Evolutionary conservation across 2,329 filamentous ascomycete species (phyloP).

Genomic region (Hypoxylon sp.): DNA sequence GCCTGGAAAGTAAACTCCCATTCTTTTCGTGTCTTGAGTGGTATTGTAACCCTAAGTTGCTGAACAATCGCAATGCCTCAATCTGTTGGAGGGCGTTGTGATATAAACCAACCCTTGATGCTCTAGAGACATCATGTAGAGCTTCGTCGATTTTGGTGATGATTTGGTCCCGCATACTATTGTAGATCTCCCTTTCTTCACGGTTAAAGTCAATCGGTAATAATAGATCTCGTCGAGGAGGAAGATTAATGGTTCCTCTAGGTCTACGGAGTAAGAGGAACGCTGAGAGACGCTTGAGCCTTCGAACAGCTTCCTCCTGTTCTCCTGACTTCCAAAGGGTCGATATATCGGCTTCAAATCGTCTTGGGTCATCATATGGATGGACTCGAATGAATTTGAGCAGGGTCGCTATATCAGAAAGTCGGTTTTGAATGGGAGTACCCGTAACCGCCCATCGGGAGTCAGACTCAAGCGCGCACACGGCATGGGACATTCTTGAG

Average conservation of each 20-base stretch:
- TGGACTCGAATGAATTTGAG: conserved; percentile 58
- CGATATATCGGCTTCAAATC: neutral
- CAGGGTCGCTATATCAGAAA: conserved; percentile 60
- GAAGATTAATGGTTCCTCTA: conserved; percentile 59
- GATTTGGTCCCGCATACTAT: neutral
- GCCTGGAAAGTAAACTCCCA: neutral
- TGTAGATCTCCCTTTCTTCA: conserved; percentile 4
- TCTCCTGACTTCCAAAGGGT: conserved; percentile 9
- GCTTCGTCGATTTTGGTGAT: conserved; percentile 13
- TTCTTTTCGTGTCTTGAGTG: neutral
- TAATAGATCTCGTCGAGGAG: conserved; percentile 54
- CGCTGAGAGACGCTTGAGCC: conserved; percentile 10
- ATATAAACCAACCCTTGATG: neutral
- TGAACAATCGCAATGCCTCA: conserved; percentile 6
- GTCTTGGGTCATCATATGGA: conserved; percentile 1
- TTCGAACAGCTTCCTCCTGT: conserved; percentile 3
- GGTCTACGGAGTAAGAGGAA: conserved; percentile 21
- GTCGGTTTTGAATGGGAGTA: conserved; percentile 64
- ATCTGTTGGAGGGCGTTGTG: conserved; percentile 13
- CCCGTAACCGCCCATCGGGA: conserved; percentile 65
- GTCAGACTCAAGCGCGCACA: conserved; percentile 56
- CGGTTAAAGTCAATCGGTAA: conserved; percentile 56
- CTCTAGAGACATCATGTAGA: neutral
- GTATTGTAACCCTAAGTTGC: conserved; percentile 7
- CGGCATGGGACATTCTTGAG: conserved; percentile 56